Percentiles rank a stretch among this genome's conserved stretches.
Conservation (phyloP, 1,284 basidiomycete species). For the Fistulinella cinereoalba region DNA sequence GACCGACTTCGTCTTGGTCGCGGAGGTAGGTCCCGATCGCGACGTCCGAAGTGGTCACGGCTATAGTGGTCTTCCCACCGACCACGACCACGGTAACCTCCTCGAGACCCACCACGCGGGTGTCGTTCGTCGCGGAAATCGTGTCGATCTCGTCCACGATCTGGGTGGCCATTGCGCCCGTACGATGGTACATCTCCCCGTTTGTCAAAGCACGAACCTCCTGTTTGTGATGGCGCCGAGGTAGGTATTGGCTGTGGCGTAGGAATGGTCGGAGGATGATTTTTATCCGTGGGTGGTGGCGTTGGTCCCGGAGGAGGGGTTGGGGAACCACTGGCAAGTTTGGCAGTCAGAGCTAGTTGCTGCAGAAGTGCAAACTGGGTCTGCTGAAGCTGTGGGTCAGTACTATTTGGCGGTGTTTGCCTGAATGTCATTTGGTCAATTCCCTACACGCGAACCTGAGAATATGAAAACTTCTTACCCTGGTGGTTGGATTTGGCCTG, state of each 20-base stretch:
- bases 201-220: constrained; percentile 27
- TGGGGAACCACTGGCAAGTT: constrained; percentile 36
- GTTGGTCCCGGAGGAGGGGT: constrained; percentile 25
- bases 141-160: constrained; percentile 48
- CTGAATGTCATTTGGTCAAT: constrained; percentile 33
- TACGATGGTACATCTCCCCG: constrained; percentile 46
- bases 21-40: constrained; percentile 43
- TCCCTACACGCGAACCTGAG: neutral
- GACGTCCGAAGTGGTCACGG: constrained; percentile 48
- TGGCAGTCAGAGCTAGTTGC: constrained; percentile 64
- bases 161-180: constrained; percentile 48
- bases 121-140: constrained; percentile 42
- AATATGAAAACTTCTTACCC: constrained; percentile 31
- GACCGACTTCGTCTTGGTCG: constrained; percentile 61
- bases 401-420: constrained; percentile 62
- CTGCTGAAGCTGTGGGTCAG: constrained; percentile 42
- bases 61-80: constrained; percentile 40
- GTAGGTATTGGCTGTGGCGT: constrained; percentile 2
- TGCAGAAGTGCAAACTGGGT: constrained; percentile 68
- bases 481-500: constrained; percentile 11
- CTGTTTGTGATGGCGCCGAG: neutral
- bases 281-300: constrained; percentile 5
- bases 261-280: neutral
- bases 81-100: constrained; percentile 38
- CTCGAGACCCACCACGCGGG: constrained; percentile 42